Percentiles rank a stretch among this genome's conserved stretches.
Evolutionary conservation across 208 protist species (phyloP).

Genomic region (Acanthamoeba polyphaga): DNA sequence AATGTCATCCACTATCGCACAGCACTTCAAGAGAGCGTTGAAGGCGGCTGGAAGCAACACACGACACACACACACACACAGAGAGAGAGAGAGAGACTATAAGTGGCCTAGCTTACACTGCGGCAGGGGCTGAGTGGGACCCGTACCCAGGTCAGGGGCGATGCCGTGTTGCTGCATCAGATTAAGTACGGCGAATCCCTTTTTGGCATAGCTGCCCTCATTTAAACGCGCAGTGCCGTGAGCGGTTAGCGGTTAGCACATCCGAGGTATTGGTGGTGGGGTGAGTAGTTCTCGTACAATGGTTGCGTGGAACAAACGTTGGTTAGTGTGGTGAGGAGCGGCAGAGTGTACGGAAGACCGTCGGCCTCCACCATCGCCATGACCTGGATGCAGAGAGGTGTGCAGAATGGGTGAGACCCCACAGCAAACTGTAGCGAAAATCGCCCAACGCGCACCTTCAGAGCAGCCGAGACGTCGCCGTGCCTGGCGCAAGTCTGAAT

Average conservation of each 20-base stretch:
- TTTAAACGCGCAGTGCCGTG: background rate
- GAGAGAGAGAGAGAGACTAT: background rate
- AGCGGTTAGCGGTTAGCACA: too few relatives aligned
- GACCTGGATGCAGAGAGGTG: background rate
- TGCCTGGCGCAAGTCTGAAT: background rate
- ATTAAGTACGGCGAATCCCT: background rate
- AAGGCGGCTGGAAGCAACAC: background rate
- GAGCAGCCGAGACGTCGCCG: background rate
- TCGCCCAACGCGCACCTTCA: background rate
- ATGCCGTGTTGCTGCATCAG: constrained; percentile 20
- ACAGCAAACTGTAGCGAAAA: background rate
- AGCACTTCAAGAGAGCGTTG: constrained; percentile 41
- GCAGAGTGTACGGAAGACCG: background rate
- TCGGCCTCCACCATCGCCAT: background rate
- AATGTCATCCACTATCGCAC: background rate
- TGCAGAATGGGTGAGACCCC: background rate
- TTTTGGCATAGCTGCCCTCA: background rate
- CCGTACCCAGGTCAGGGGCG: constrained; percentile 1
- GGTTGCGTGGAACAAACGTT: background rate
- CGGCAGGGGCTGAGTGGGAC: too few relatives aligned
- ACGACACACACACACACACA: background rate
- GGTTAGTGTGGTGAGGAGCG: background rate
- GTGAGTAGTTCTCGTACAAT: background rate
- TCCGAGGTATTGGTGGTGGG: too few relatives aligned
- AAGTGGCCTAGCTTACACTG: background rate